These are phyloP conservation scores for Vigna hirtella DNA, from an alignment of 306 rosid genomes.

Conservation along the genomic window DNA sequence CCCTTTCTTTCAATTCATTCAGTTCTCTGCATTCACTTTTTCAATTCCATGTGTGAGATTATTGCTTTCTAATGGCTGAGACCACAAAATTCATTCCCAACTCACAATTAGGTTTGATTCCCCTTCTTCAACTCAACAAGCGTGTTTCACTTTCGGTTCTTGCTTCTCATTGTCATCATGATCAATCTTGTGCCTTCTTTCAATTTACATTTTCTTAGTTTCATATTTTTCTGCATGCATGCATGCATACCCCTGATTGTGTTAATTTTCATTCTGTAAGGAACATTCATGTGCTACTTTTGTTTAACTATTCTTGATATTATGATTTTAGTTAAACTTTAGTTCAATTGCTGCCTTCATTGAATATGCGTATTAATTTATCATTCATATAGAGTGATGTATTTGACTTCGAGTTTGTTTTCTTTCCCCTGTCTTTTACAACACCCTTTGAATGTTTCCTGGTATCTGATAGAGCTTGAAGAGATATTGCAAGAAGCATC, in stretches of 20 bases:
- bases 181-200: not conserved
- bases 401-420: not conserved
- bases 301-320: not conserved
- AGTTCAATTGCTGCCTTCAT: constrained; percentile 1
- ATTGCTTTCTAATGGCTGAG: constrained; percentile 56
- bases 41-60: constrained; percentile 29
- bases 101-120: constrained; percentile 60
- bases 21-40: not conserved
- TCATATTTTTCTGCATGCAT: constrained; percentile 22
- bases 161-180: not conserved
- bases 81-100: constrained; percentile 44
- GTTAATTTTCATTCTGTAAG: not conserved
- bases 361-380: not conserved
- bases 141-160: not conserved
- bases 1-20: not conserved
- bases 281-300: constrained; percentile 5
- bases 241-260: constrained; percentile 15
- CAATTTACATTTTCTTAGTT: not conserved
- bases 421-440: not conserved
- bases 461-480: constrained; percentile 47
- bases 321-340: too few species aligned
- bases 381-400: constrained; percentile 1
- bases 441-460: constrained; percentile 3
- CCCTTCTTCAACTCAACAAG: not conserved
- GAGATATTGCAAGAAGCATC: constrained; percentile 65